phyloP scores from a whole-genome alignment of 228 moss, liverwort and hornwort species.

The Sphagnum fallax region DNA sequence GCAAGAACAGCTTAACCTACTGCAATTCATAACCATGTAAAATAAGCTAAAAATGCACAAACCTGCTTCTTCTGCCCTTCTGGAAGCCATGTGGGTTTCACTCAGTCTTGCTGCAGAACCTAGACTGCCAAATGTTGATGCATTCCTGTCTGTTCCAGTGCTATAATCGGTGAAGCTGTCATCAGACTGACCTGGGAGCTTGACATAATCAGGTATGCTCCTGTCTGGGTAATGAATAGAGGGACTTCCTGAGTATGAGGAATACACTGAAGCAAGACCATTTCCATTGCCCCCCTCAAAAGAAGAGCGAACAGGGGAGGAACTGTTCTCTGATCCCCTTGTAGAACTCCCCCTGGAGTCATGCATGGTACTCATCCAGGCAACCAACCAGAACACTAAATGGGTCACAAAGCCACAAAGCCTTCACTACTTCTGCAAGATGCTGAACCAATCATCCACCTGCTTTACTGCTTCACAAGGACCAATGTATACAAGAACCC shows the following conservation, averaged over 20 bases:
- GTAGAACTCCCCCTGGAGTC: constrained; percentile 38
- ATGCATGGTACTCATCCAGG: constrained; percentile 34
- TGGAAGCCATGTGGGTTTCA: constrained; percentile 44
- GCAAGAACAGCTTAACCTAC: background rate
- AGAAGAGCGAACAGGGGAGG: constrained; percentile 25
- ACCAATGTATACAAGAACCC: no score
- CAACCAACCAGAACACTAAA: constrained; percentile 16
- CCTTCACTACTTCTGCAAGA: no score
- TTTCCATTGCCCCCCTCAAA: constrained; percentile 8
- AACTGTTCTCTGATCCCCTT: constrained; percentile 33
- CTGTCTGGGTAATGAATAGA: constrained; percentile 38
- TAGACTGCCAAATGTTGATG: constrained; percentile 20
- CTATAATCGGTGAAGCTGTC: constrained; percentile 22
- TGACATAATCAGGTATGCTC: constrained; percentile 25
- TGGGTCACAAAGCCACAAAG: background rate
- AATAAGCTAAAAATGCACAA: background rate
- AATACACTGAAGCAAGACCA: background rate
- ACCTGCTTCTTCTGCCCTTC: constrained; percentile 57
- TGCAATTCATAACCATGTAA: background rate
- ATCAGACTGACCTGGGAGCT: constrained; percentile 24
- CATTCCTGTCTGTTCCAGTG: constrained; percentile 15
- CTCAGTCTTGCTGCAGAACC: constrained; percentile 30
- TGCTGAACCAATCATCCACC: no score
- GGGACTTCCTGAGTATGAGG: constrained; percentile 24
- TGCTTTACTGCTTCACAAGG: no score